These are phyloP conservation scores for Paulownia fortunei DNA, from an alignment of 257 asterid species.

Conservation along the genomic window DNA sequence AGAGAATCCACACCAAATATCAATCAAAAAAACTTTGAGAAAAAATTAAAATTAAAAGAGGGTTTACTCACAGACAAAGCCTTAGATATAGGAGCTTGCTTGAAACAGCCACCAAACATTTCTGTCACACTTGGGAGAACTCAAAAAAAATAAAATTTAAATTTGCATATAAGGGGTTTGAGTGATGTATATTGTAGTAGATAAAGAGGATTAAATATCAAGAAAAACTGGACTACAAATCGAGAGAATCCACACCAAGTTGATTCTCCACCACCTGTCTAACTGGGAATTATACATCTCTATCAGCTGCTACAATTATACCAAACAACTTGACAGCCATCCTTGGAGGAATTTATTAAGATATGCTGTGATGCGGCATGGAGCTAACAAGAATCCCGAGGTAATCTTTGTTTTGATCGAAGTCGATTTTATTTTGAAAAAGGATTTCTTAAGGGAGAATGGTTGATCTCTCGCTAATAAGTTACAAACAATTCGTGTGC, in stretches of 20 bases:
- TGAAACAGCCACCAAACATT: constrained; percentile 59
- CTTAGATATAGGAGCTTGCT: constrained; percentile 33
- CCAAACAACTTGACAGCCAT: constrained; percentile 21
- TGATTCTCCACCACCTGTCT: background rate
- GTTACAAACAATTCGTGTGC: too few species aligned
- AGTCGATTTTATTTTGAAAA: too few species aligned
- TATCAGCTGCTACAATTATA: constrained; percentile 17
- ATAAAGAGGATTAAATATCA: constrained; percentile 28
- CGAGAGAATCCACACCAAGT: constrained; percentile 30
- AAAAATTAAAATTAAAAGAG: background rate
- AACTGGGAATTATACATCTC: constrained; percentile 22
- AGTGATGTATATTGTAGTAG: background rate
- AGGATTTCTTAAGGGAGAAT: too few species aligned
- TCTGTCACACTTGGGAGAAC: background rate
- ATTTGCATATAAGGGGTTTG: background rate
- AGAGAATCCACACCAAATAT: constrained; percentile 25
- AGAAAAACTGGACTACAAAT: background rate
- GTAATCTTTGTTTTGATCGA: too few species aligned
- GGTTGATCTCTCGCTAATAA: too few species aligned
- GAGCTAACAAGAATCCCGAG: too few species aligned
- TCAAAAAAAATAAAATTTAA: background rate
- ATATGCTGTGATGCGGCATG: too few species aligned
- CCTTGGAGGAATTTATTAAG: background rate
- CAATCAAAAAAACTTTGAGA: background rate
- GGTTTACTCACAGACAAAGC: constrained; percentile 49